These are phyloP conservation scores for Biscogniauxia sp. DNA, from an alignment of 2,329 filamentous ascomycete species.

Conservation along the genomic window DNA sequence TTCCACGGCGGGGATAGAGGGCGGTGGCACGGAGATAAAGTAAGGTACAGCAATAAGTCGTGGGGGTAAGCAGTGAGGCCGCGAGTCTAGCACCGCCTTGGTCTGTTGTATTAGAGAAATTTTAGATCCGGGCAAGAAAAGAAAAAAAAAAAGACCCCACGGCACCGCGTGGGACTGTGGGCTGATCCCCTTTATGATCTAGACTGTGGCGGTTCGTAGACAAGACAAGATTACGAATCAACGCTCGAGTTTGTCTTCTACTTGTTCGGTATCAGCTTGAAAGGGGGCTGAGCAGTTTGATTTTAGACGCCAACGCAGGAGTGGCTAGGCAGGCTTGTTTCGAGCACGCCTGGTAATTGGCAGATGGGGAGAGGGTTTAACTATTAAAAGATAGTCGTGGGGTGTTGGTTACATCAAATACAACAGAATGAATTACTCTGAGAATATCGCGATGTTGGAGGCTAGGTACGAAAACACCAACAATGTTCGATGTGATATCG, in stretches of 20 bases:
- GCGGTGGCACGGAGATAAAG: background rate
- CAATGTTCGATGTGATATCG: background rate
- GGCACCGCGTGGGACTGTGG: background rate
- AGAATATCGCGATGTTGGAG: background rate
- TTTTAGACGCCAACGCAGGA: slow-evolving; percentile 7
- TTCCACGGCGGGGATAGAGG: background rate
- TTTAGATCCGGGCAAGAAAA: background rate
- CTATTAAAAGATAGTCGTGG: background rate
- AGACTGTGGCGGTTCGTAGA: background rate
- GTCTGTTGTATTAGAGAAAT: background rate
- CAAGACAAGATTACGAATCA: slow-evolving; percentile 23
- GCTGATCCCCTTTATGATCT: background rate
- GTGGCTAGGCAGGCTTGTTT: background rate
- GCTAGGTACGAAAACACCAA: background rate
- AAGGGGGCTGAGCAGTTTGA: slow-evolving; percentile 24
- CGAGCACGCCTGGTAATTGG: background rate
- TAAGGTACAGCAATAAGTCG: background rate
- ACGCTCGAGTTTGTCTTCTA: slow-evolving; percentile 15
- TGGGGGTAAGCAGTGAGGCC: background rate
- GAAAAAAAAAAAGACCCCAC: background rate
- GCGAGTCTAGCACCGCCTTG: background rate
- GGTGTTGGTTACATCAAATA: background rate
- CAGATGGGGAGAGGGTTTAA: background rate
- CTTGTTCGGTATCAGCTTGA: slow-evolving; percentile 19
- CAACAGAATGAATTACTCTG: background rate